Evolutionary conservation across 2,329 filamentous ascomycete genomes (phyloP).

Genomic region (Fusarium compactum): DNA sequence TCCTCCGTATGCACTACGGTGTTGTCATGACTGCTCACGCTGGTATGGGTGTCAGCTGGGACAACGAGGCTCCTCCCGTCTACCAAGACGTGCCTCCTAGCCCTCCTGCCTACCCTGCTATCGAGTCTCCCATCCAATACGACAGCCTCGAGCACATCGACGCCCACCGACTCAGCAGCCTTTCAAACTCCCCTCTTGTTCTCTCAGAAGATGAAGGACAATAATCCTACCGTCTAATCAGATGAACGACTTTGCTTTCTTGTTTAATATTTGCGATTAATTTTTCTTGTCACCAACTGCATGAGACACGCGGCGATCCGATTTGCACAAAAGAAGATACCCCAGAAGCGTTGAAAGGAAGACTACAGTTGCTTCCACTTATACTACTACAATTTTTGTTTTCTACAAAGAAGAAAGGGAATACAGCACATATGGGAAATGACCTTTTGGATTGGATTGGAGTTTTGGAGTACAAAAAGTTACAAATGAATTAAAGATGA

Average conservation of each 20-base stretch:
- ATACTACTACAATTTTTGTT: constrained; percentile 4
- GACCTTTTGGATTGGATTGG: constrained; percentile 26
- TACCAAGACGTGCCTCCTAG: constrained; percentile 93
- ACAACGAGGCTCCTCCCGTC: constrained; percentile 92
- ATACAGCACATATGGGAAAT: constrained; percentile 44
- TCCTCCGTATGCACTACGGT: constrained; percentile 92
- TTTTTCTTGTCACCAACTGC: constrained; percentile 36
- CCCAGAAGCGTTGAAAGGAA: constrained; percentile 48
- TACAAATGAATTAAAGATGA: constrained; percentile 19
- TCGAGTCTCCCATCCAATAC: constrained; percentile 54
- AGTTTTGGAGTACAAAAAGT: constrained; percentile 32
- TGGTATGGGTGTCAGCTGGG: constrained; percentile 94
- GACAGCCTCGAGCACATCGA: constrained; percentile 54
- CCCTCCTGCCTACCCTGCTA: constrained; percentile 75
- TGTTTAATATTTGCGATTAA: constrained; percentile 23
- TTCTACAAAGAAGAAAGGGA: constrained; percentile 44
- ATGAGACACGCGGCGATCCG: constrained; percentile 47
- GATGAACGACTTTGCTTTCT: constrained; percentile 10
- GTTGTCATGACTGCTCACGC: constrained; percentile 84
- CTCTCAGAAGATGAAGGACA: constrained; percentile 32
- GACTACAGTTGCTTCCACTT: constrained; percentile 35
- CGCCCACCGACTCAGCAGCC: constrained; percentile 46
- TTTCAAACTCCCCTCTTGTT: constrained; percentile 30
- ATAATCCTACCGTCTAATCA: constrained; percentile 16
- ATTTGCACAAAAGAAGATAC: constrained; percentile 45